Percentiles rank a stretch among this genome's conserved stretches.
phyloP scores from a whole-genome alignment of 495 filamentous ascomycete genomes.

The Astrocystis sublimbata region DNA sequence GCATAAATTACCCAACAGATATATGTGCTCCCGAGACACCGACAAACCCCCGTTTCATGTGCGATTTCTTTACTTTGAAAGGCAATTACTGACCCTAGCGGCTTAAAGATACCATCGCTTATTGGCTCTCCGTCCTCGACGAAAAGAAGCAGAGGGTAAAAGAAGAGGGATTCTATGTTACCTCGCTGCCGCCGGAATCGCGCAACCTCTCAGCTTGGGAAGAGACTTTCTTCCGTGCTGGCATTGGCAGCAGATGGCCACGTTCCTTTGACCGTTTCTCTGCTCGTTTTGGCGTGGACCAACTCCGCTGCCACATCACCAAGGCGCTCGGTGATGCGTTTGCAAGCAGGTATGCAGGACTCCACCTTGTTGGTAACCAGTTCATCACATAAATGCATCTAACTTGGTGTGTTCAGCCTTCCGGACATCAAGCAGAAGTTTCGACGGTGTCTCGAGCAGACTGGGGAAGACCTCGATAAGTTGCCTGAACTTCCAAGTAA shows the following conservation, averaged over 20 bases:
- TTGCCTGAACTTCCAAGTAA: conserved; percentile 55
- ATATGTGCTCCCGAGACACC: no score
- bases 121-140: conserved; percentile 58
- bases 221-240: conserved; percentile 53
- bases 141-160: conserved; percentile 56
- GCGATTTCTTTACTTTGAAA: no score
- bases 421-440: conserved; percentile 59
- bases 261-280: conserved; percentile 41
- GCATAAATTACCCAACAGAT: no score
- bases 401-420: conserved; percentile 39
- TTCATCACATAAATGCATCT: background rate
- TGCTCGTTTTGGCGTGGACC: conserved; percentile 55
- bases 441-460: conserved; percentile 39
- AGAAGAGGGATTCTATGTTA: conserved; percentile 59
- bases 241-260: conserved; percentile 38
- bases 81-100: no score
- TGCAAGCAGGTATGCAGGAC: conserved; percentile 48
- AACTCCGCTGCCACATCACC: conserved; percentile 57
- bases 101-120: conserved; percentile 37
- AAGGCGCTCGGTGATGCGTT: conserved; percentile 57
- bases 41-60: no score
- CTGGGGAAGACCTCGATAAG: conserved; percentile 45
- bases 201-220: conserved; percentile 56
- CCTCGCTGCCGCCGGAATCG: conserved; percentile 44
- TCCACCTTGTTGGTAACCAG: no score